phyloP scores from a whole-genome alignment of 306 rosid species.

The Lathyrus oleraceus region DNA sequence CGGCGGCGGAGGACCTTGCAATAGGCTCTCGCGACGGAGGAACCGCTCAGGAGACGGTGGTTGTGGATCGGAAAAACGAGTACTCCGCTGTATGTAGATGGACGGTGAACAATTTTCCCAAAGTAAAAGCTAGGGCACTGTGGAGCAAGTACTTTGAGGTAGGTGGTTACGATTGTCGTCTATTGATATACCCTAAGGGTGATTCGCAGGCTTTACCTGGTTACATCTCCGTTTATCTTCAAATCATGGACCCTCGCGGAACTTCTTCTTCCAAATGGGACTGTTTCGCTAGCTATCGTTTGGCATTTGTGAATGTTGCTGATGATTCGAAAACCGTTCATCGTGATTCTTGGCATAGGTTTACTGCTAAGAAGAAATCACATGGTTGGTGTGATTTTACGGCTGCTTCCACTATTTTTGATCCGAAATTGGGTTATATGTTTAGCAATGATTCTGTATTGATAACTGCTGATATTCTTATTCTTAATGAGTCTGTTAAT shows the following conservation, averaged over 20 bases:
- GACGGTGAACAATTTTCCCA: constrained; percentile 91
- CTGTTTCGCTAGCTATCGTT: constrained; percentile 94
- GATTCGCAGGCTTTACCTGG: constrained; percentile 95
- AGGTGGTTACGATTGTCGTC: constrained; percentile 97
- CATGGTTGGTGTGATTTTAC: constrained; percentile 99
- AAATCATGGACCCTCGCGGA: constrained; percentile 99
- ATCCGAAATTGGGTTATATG: constrained; percentile 79
- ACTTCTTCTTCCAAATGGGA: constrained; percentile 95
- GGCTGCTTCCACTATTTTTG: constrained; percentile 83
- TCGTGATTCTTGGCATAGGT: constrained; percentile 97
- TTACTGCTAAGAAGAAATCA: constrained; percentile 92
- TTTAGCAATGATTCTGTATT: constrained; percentile 72
- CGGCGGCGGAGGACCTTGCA: constrained; percentile 78
- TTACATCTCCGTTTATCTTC: constrained; percentile 90
- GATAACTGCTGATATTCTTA: constrained; percentile 89
- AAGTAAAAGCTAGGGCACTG: constrained; percentile 92
- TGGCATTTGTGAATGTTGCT: constrained; percentile 72
- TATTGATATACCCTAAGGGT: constrained; percentile 90
- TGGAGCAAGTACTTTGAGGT: constrained; percentile 99
- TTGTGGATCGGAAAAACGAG: constrained; percentile 79
- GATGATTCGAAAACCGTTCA: constrained; percentile 92
- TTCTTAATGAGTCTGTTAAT: constrained; percentile 83
- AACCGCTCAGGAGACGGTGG: constrained; percentile 82
- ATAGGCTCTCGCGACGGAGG: constrained; percentile 73
- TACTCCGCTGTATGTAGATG: constrained; percentile 88